Percentiles rank a stretch among this genome's conserved stretches.
phyloP scores from a whole-genome alignment of 257 asterid genomes.

The Solanum sejunctum region DNA sequence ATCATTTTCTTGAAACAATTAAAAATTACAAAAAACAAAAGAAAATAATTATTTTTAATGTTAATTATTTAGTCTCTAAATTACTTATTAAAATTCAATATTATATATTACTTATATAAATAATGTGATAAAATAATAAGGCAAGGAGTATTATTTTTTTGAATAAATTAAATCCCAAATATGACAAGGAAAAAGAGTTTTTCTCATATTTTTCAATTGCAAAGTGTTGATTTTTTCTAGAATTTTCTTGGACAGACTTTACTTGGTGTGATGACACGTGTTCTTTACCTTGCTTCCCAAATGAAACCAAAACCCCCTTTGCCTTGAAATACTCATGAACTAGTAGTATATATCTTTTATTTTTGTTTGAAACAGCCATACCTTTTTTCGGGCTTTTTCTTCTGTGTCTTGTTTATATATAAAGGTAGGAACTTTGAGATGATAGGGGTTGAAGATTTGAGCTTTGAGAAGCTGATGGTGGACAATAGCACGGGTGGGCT shows the following conservation, averaged over 20 bases:
- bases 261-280: not conserved
- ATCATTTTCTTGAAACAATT: too few species aligned
- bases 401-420: not conserved
- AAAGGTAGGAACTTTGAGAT: not conserved
- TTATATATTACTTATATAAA: too few species aligned
- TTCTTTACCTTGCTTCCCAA: not conserved
- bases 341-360: not conserved
- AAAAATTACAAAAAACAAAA: too few species aligned
- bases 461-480: conserved; percentile 65
- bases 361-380: not conserved
- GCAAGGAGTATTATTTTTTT: too few species aligned
- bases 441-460: conserved; percentile 27
- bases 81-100: too few species aligned
- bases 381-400: not conserved
- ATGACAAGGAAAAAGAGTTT: too few species aligned
- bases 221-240: not conserved
- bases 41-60: too few species aligned
- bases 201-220: not conserved
- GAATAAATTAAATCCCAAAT: too few species aligned
- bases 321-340: not conserved
- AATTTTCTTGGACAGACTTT: not conserved
- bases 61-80: too few species aligned
- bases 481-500: not conserved
- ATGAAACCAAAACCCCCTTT: not conserved
- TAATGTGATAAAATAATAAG: too few species aligned